A percentile compares a stretch with the other conserved stretches of the same genome.
Conservation (phyloP, 2,329 filamentous ascomycete species). For the Fusarium nelsonii region DNA sequence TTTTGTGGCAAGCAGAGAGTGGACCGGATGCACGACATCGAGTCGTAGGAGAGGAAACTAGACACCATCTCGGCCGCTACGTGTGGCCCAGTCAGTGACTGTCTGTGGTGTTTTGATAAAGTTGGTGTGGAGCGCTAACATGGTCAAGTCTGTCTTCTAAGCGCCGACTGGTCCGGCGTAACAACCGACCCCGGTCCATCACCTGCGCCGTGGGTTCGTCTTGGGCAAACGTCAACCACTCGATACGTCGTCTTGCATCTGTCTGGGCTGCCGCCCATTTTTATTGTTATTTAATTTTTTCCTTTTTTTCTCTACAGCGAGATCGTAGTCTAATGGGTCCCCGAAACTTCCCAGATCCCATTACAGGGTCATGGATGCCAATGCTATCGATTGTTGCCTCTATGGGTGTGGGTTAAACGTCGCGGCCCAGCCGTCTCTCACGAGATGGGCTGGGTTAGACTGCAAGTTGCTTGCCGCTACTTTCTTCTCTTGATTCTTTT, state of each 20-base stretch:
- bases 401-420: slow-evolving; percentile 28
- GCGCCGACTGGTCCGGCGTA: slow-evolving; percentile 53
- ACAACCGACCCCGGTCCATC: slow-evolving; percentile 51
- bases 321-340: slow-evolving; percentile 19
- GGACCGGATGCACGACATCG: slow-evolving; percentile 55
- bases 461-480: slow-evolving; percentile 32
- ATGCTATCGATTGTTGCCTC: slow-evolving; percentile 25
- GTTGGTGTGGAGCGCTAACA: slow-evolving; percentile 48
- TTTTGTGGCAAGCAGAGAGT: slow-evolving; percentile 47
- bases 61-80: slow-evolving; percentile 37
- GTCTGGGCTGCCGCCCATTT: slow-evolving; percentile 40
- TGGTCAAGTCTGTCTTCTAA: slow-evolving; percentile 47
- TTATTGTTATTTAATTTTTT: slow-evolving; percentile 19
- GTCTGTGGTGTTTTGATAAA: slow-evolving; percentile 35
- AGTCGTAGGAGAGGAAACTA: slow-evolving; percentile 50
- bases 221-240: slow-evolving; percentile 46
- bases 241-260: slow-evolving; percentile 36
- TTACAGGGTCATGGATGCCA: slow-evolving; percentile 18
- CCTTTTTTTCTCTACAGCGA: slow-evolving; percentile 11
- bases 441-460: slow-evolving; percentile 31
- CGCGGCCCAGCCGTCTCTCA: slow-evolving; percentile 33
- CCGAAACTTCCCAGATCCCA: slow-evolving; percentile 31
- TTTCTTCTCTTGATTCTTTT: slow-evolving; percentile 34
- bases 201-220: slow-evolving; percentile 47
- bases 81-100: slow-evolving; percentile 38